phyloP scores from a whole-genome alignment of 495 filamentous ascomycete species.

The Chlorociboria aeruginascens region DNA sequence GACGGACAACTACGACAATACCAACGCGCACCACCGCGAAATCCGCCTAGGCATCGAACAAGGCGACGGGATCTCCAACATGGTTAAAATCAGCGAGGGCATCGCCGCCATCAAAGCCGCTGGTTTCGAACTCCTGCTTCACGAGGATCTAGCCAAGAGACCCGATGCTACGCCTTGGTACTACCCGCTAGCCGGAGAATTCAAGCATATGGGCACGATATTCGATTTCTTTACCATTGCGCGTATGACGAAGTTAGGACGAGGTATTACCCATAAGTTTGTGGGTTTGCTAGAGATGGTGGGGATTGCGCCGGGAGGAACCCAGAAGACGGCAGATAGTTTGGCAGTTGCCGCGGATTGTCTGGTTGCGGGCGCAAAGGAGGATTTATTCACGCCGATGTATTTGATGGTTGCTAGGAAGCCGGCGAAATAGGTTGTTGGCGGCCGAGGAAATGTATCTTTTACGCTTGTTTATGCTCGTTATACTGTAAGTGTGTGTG shows the following conservation, averaged over 20 bases:
- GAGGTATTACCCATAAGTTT: conserved; percentile 63
- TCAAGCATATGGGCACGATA: conserved; percentile 68
- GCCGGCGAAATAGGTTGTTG: conserved; percentile 29
- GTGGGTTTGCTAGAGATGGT: conserved; percentile 68
- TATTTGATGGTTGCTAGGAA: conserved; percentile 97
- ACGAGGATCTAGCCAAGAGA: conserved; percentile 85
- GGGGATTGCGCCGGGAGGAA: conserved; percentile 66
- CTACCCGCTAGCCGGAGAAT: conserved; percentile 72
- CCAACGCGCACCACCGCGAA: conserved; percentile 74
- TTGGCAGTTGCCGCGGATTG: conserved; percentile 74
- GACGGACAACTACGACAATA: conserved; percentile 90
- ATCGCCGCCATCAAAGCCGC: conserved; percentile 76
- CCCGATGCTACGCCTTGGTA: conserved; percentile 80
- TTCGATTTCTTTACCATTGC: conserved; percentile 77
- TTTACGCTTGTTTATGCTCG: too few species aligned
- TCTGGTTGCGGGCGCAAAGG: conserved; percentile 78
- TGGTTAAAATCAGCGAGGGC: conserved; percentile 83
- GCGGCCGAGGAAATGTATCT: too few species aligned
- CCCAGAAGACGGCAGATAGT: conserved; percentile 91
- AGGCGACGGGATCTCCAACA: conserved; percentile 96
- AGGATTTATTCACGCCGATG: conserved; percentile 97
- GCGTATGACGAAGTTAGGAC: conserved; percentile 82
- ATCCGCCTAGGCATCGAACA: conserved; percentile 94
- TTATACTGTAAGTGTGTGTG: too few species aligned
- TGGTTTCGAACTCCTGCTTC: conserved; percentile 73